Conservation (phyloP, 306 rosid species). For the Cucumis melo region DNA sequence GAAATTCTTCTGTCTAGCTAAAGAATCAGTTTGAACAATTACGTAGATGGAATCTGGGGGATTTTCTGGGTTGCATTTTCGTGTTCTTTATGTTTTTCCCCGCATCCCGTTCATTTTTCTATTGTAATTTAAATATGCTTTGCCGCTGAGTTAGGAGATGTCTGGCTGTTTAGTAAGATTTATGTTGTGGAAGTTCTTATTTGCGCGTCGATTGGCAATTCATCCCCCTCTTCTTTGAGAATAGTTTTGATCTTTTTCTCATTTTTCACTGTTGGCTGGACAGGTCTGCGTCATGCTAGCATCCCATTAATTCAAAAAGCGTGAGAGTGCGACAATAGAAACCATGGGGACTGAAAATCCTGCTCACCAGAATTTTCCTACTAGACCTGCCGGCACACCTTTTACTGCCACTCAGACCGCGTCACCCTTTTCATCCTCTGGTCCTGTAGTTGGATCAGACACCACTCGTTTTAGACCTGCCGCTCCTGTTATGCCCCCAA, state of each 20-base stretch:
- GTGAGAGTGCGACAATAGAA: constrained; percentile 11
- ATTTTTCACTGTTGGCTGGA: not conserved
- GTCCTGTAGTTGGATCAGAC: constrained; percentile 61
- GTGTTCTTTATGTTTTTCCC: not conserved
- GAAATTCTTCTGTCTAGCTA: not conserved
- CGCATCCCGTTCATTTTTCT: not conserved
- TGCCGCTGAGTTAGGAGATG: not conserved
- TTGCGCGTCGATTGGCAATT: not conserved
- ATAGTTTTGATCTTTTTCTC: not conserved
- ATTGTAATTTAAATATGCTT: not conserved
- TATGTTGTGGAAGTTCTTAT: not conserved
- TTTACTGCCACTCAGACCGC: constrained; percentile 35
- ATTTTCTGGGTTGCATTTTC: too few relatives aligned
- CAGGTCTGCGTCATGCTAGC: constrained; percentile 13
- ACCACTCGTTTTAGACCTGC: constrained; percentile 36
- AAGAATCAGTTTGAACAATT: not conserved
- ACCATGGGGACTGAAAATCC: constrained; percentile 81
- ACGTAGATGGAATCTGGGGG: not conserved
- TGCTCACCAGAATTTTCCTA: constrained; percentile 50
- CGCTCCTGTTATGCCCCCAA: constrained; percentile 37
- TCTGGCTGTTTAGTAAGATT: not conserved
- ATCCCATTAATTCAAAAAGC: not conserved
- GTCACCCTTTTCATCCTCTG: constrained; percentile 58
- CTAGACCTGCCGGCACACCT: constrained; percentile 52
- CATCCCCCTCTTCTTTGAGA: not conserved